Evolutionary conservation across 768 basidiomycete genomes (phyloP).

Genomic region (Collybia sordida): DNA sequence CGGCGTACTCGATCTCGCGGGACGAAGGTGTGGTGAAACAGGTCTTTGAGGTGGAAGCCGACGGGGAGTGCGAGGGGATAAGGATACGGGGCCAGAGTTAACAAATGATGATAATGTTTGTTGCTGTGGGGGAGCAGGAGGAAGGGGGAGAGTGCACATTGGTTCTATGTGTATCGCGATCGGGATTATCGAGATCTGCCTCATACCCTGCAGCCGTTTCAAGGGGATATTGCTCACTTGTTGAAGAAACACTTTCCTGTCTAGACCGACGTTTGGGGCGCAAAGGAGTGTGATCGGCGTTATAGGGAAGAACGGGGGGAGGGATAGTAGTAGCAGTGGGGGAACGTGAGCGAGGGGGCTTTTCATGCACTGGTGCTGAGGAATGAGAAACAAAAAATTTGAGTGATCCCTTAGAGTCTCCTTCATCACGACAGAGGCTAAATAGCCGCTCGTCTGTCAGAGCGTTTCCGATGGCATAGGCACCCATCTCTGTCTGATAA

Average conservation of each 20-base stretch:
- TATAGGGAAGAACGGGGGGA: slow-evolving; percentile 36
- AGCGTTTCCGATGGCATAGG: slow-evolving; percentile 71
- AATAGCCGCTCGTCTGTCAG: slow-evolving; percentile 70
- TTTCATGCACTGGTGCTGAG: slow-evolving; percentile 60
- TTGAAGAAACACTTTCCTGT: slow-evolving; percentile 71
- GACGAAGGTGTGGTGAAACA: slow-evolving; percentile 32
- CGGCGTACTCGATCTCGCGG: slow-evolving; percentile 29
- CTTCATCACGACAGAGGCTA: slow-evolving; percentile 66
- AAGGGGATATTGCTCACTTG: slow-evolving; percentile 55
- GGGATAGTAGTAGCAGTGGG: slow-evolving; percentile 30
- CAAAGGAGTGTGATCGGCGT: slow-evolving; percentile 40
- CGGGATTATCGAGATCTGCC: slow-evolving; percentile 64
- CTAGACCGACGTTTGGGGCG: slow-evolving; percentile 53
- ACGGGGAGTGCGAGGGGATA: slow-evolving; percentile 40
- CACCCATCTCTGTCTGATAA: slow-evolving; percentile 86
- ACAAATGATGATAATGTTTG: slow-evolving; percentile 19
- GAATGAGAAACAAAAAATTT: slow-evolving; percentile 81
- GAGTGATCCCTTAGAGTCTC: slow-evolving; percentile 77
- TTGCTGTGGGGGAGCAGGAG: slow-evolving; percentile 13
- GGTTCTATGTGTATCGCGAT: slow-evolving; percentile 43
- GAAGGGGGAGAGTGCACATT: slow-evolving; percentile 40
- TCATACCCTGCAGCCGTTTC: slow-evolving; percentile 67
- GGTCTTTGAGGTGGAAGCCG: slow-evolving; percentile 30
- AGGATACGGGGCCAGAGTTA: slow-evolving; percentile 21
- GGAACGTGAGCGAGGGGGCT: slow-evolving; percentile 31